Base-by-base conservation (phyloP, 2,329 filamentous ascomycete genomes). In the Fusarium pseudocircinatum region DNA sequence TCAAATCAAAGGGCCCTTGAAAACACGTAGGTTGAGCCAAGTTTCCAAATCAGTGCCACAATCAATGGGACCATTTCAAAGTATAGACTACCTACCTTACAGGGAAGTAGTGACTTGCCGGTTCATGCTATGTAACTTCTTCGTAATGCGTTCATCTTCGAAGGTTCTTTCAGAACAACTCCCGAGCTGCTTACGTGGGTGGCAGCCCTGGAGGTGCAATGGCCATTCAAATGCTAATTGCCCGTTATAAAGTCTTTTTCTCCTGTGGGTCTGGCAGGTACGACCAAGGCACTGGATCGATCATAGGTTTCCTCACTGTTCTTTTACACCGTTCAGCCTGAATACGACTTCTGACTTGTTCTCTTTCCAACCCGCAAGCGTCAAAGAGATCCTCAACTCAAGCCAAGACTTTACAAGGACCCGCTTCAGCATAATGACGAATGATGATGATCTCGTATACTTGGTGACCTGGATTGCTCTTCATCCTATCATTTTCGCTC, bases 351-450 rank as follows among this genome's bases (percentile, higher is more conserved):
- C 26, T n/a, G 24, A 24, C 20, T 22, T 39, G 36, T 62, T 36
- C 57, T 43, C 37, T 46, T 56, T 60, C 40, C 57, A 65, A 70
- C 40, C 46, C 22, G 22, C 14, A 56, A 49, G 28, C 44, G 47
- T 56, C 47, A 57, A 62, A 44, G 26, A 34, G 20, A 40, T 54
- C 49, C 40, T 50, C 49, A 46, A 47, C 18, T 52, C 39, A 42
- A 36, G 43, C 22, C 15, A 59, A 70, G 52, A 24, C 30, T 22
- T 30, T n/a, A n/a, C n/a, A 36, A 69, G 44, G 28, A 20, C 39
- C 42, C 40, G 43, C 47, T 56, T 60, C 43, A 59, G 53, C 39
- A 59, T 16, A 39, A 71, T 71, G 67, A 67, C 62, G 67, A 67
- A 50, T 37, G 12, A n/a, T 63, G 62, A 70, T 62, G 62, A 59